Conservation (phyloP, 2,329 filamentous ascomycete species). For the Pseudogymnoascus sp. region DNA sequence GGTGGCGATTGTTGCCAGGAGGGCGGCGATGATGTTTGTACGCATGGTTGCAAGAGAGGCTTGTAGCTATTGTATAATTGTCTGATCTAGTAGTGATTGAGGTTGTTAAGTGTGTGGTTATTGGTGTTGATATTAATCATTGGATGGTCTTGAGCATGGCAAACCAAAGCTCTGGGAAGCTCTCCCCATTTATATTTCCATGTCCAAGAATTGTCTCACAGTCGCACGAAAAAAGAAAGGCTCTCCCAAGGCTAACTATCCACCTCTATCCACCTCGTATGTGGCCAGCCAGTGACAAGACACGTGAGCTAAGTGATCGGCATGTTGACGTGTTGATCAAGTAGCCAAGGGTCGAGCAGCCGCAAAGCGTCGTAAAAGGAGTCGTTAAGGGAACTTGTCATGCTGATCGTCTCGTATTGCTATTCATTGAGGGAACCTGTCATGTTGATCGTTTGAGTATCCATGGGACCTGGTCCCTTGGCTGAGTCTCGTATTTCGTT, state of each 20-base stretch:
- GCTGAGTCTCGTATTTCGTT: not conserved
- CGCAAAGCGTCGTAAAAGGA: not conserved
- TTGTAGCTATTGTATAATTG: not conserved
- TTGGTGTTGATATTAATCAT: not conserved
- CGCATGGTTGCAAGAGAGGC: not conserved
- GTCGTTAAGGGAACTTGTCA: not conserved
- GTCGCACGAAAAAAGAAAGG: not conserved
- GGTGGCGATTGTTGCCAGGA: not conserved
- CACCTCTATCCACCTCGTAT: slow-evolving; percentile 6
- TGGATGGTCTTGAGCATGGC: not conserved
- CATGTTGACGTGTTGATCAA: slow-evolving; percentile 1
- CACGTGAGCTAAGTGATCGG: not conserved
- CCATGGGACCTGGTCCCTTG: not conserved
- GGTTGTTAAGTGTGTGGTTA: not conserved
- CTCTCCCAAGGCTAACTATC: not conserved
- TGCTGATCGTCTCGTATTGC: not conserved
- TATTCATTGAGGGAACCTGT: not conserved
- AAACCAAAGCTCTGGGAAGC: not conserved
- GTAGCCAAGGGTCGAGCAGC: not conserved
- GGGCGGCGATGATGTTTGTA: not conserved
- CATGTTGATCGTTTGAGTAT: not conserved
- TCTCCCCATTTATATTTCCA: not conserved
- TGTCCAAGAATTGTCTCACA: not conserved
- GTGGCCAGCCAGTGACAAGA: not conserved
- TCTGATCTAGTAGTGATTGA: not conserved